Base-by-base conservation (phyloP, 768 basidiomycete genomes). In the Erythrobasidium yunnanense region DNA sequence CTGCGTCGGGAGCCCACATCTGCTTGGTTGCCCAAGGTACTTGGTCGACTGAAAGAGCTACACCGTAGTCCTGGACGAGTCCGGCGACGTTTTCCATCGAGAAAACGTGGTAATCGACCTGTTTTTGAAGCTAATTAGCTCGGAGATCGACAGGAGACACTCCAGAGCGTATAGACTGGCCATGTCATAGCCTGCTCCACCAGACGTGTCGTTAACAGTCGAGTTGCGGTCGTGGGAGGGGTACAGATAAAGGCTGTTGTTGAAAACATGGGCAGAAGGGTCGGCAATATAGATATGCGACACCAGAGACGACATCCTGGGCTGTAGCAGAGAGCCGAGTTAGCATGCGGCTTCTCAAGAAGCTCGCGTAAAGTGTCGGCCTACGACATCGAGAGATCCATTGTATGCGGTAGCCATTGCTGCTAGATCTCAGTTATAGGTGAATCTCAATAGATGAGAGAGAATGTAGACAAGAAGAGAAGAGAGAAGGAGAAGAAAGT, bases 181-280 rank as follows among this genome's bases (percentile, higher is more conserved):
- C 55, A 57, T 57, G 33, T 57, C 55, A 35, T 57, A 57, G 15
- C 20, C 23, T 15, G 22, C 55, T 13, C 55, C 55, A 38, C 42
- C 33, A 33, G 25, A 30, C 15, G 25, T 57, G 27, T 32, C 25
- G 4, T 30, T 38, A 4, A 57, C 33, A 57, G 33, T 38, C 15
- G 25, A 34, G 13, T 57, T 35, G 23, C 55, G 55, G 34, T 57
- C 55, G 29, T 57, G 55, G 17, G 55, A 57, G 4, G 55, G 55
- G 23, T 57, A 57, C 15, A 57, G 15, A 20, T 57, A 57, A 35
- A 57, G 22, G 4, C 33, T 27, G 25, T 38, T 38, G n/a, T 57
- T 38, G 55, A 57, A 57, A n/a, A 57, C 55, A 38, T 57, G 55
- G 15, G 55, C 55, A 29, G 55, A 57, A 38, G 55, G 55, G 27